These are phyloP conservation scores for Urochloa ruziziensis DNA, from an alignment of 176 grass and related monocot genomes.

Conservation along the genomic window DNA sequence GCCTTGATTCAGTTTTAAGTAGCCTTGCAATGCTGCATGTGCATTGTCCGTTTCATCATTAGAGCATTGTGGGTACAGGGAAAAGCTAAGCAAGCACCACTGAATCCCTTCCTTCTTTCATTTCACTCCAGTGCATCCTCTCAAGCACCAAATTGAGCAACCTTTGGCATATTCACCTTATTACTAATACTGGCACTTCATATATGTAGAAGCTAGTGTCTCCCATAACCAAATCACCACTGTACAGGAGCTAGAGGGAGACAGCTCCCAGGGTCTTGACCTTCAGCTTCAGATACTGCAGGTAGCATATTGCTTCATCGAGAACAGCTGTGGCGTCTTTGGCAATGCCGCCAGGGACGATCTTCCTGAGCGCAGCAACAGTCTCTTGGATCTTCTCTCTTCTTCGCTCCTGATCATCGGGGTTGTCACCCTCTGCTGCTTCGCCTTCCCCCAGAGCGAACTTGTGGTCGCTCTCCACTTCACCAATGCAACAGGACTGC, in stretches of 20 bases:
- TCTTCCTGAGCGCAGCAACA: constrained; percentile 66
- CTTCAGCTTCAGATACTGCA: constrained; percentile 89
- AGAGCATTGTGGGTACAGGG: background rate
- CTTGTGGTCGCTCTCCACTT: constrained; percentile 38
- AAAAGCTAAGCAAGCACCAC: background rate
- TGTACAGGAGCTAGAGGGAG: constrained; percentile 33
- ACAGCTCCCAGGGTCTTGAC: constrained; percentile 64
- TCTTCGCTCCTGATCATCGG: constrained; percentile 48
- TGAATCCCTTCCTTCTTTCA: background rate
- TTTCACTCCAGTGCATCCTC: background rate
- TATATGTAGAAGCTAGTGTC: background rate
- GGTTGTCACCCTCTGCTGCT: constrained; percentile 34
- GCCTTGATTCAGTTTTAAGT: background rate
- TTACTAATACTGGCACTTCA: constrained; percentile 7
- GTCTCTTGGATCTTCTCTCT: constrained; percentile 87
- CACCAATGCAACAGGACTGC: constrained; percentile 66
- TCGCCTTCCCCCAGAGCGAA: constrained; percentile 35
- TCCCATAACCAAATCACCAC: background rate
- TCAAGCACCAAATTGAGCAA: background rate
- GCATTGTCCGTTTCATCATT: constrained; percentile 28
- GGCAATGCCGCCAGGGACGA: constrained; percentile 74
- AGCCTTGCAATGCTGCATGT: background rate
- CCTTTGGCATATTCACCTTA: background rate
- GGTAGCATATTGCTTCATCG: constrained; percentile 90
- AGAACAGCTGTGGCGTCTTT: constrained; percentile 80